Evolutionary conservation across 768 basidiomycete species (phyloP), one percentile per base, ranked within the genome.

Genomic region (Suillus discolor): DNA sequence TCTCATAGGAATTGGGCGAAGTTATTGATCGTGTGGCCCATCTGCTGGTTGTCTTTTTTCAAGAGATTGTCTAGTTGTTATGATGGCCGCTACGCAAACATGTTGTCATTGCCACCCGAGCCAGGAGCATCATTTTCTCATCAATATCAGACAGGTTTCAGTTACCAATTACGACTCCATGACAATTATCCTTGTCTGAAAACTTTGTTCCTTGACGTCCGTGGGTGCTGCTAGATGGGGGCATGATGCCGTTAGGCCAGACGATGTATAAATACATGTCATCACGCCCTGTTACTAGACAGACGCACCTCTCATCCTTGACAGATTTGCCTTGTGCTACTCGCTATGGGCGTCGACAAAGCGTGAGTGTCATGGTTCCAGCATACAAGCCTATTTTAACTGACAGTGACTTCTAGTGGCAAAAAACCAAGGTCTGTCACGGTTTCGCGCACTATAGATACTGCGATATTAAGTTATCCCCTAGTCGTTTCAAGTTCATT

Each of bases 401-500:
- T 25, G 25, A 59, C 11, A 18, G 18, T 59, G 39, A 6, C 6
- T 25, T 59, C 15, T 15, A 59, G 57, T 18, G 39, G 38, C 12
- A 55, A 41, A 39, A 59, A 41, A 59, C 1, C 57, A 41, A 59
- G 57, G 57, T 59, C 18, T 4, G 57, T 59, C 31, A 31, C 31
- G 6, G 57, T 59, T 41, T 59, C 9, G 6, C 25, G 57, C 41
- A 59, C 16, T 6, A 8, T 25, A 59, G 23, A 41, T 12, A 25
- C 16, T 16, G 39, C 16, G 6, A 25, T 39, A 6, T 23, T 59
- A 23, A 59, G 16, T 41, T 41, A 8, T 59, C 9, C 16, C 9
- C 57, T 1, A 59, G 57, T 18, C 57, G 57, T 59, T 59, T 59
- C 38, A 23, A 59, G 1, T 59, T 59, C 38, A 59, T 39, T 25